Evolutionary conservation across 2,329 filamentous ascomycete genomes (phyloP).

Genomic region (Xylariaceae sp.): DNA sequence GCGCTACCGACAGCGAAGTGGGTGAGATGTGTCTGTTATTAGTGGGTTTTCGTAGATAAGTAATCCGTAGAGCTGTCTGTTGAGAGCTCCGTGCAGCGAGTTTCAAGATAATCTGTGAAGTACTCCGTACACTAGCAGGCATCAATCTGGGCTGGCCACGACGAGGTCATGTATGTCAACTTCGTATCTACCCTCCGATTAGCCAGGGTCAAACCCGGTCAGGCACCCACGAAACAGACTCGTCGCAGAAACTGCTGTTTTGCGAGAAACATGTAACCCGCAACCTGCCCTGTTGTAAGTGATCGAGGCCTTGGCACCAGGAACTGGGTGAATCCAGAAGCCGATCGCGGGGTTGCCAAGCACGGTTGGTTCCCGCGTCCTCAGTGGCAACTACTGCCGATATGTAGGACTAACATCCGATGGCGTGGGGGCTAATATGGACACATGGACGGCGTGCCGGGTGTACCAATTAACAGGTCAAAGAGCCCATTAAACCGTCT

Average conservation of each 20-base stretch:
- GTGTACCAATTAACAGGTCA: background rate
- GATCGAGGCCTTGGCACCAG: background rate
- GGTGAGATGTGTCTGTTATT: background rate
- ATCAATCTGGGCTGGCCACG: too few relatives aligned
- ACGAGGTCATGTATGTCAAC: too few relatives aligned
- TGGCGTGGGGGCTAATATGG: background rate
- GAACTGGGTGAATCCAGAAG: background rate
- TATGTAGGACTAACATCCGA: background rate
- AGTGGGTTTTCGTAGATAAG: background rate
- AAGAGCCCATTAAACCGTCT: background rate
- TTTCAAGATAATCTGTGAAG: too few relatives aligned
- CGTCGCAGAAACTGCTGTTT: background rate
- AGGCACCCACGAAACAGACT: too few relatives aligned
- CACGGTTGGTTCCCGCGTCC: background rate
- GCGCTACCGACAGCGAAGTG: background rate
- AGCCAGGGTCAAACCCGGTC: too few relatives aligned
- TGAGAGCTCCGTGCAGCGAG: too few relatives aligned
- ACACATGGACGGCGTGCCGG: background rate
- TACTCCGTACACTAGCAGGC: too few relatives aligned
- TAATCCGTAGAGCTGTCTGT: too few relatives aligned
- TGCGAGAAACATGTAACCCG: too few relatives aligned
- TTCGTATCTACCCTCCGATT: too few relatives aligned
- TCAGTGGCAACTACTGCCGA: background rate
- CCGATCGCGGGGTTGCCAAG: constrained; percentile 2
- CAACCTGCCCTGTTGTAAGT: background rate